A percentile compares a stretch with the other conserved stretches of the same genome.
These are phyloP conservation scores for Polytrichum formosum DNA, from an alignment of 225 moss, liverwort and hornwort genomes.

Conservation along the genomic window DNA sequence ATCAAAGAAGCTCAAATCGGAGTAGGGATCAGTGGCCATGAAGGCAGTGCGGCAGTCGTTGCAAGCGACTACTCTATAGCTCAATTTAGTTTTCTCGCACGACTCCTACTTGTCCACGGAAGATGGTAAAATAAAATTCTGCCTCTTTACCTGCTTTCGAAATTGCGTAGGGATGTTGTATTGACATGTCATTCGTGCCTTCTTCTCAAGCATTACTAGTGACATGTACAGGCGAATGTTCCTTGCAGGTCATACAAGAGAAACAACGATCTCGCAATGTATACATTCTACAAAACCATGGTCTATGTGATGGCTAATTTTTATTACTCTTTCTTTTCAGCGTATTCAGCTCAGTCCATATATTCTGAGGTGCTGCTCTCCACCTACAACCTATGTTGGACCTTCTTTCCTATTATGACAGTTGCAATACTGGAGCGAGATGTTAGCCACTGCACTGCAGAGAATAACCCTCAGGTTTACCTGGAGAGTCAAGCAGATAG, in stretches of 20 bases:
- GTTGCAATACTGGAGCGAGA: conserved; percentile 75
- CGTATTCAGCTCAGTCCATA: conserved; percentile 68
- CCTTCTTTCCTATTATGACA: conserved; percentile 46
- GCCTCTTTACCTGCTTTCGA: no score
- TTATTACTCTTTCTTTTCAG: conserved; percentile 61
- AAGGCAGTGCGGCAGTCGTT: conserved; percentile 86
- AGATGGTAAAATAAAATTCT: conserved; percentile 36
- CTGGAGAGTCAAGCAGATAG: conserved; percentile 67
- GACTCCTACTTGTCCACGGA: conserved; percentile 79
- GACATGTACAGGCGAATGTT: not conserved
- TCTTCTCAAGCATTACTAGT: no score
- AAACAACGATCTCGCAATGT: conserved; percentile 72
- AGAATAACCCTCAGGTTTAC: conserved; percentile 90
- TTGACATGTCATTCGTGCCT: no score
- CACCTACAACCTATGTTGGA: conserved; percentile 82
- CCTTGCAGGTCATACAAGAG: conserved; percentile 79
- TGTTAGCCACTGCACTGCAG: conserved; percentile 60
- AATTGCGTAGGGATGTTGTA: no score
- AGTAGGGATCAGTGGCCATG: conserved; percentile 85
- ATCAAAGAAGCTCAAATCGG: conserved; percentile 93
- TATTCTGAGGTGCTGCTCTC: conserved; percentile 40
- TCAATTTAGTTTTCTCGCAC: conserved; percentile 78
- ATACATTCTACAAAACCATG: conserved; percentile 78
- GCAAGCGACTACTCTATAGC: conserved; percentile 87
- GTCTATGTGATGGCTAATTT: conserved; percentile 59